These are phyloP conservation scores for Colletotrichum magnum DNA, from an alignment of 2,329 filamentous ascomycete species.

Conservation along the genomic window DNA sequence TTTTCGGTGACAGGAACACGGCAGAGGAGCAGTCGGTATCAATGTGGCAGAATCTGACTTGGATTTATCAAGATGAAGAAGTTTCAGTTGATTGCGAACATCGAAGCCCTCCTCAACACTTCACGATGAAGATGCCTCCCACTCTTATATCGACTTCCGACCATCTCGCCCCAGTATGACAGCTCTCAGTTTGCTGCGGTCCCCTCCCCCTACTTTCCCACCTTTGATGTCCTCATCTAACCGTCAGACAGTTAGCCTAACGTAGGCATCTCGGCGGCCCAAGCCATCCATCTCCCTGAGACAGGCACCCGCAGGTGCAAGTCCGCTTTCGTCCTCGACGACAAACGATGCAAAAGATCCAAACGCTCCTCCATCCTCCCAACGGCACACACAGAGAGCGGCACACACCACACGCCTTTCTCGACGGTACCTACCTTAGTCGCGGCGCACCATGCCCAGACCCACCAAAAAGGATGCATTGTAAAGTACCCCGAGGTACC, in stretches of 20 bases:
- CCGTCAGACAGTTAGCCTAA: neutral
- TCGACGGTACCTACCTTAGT: neutral
- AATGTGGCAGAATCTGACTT: neutral
- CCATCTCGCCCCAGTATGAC: neutral
- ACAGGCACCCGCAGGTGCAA: slow-evolving; percentile 15
- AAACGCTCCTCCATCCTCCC: neutral
- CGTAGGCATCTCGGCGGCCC: too few species aligned
- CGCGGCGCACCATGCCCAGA: slow-evolving; percentile 3
- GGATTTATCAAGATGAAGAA: neutral
- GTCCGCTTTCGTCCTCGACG: neutral
- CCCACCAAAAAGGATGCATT: slow-evolving; percentile 3
- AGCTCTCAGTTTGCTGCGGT: neutral
- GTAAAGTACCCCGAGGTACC: neutral
- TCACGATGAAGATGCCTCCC: neutral
- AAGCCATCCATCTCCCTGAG: neutral
- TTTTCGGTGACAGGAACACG: neutral
- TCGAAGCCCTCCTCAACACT: neutral
- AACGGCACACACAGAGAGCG: slow-evolving; percentile 3
- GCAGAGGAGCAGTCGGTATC: neutral
- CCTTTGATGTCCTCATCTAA: slow-evolving; percentile 3
- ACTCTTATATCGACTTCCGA: slow-evolving; percentile 6
- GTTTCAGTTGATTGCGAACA: too few species aligned
- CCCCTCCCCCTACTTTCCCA: neutral
- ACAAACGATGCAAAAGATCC: slow-evolving; percentile 9
- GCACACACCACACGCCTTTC: neutral